Base-by-base conservation (phyloP, 1,284 basidiomycete genomes). In the Hortiboletus rubellus region DNA sequence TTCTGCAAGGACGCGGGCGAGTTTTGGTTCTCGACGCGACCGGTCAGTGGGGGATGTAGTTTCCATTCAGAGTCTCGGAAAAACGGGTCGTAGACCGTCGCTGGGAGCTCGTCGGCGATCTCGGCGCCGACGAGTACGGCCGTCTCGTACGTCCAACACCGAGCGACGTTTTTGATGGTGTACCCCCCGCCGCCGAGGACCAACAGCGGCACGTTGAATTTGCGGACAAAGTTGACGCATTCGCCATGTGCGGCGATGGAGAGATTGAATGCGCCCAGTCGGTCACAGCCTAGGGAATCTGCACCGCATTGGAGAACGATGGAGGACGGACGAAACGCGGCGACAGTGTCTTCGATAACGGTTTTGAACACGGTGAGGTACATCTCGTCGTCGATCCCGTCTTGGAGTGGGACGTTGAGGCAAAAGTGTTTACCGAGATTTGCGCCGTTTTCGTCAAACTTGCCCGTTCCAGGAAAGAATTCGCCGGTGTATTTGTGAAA, bases 111-210 rank as follows among this genome's bases (percentile, higher is more conserved):
- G 72, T 96, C 90, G 0, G 94, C 88, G 14, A 99, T 84, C 17
- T 83, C 77, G 1, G 89, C 86, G 17, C 94, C 92, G 30, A 96
- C 87, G n/a, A 96, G 82, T 0, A 99, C 91, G 7, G 93, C 89
- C 0, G 97, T 99, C 74, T 99, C 96, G 78, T 98, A 98, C 11
- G 96, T 91, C 96, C 96, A 99, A 71, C 96, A 98, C n/a, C 96
- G 85, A 44, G 92, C 92, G 54, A 99, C 96, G 66, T 96, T 97
- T 70, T 93, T 92, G 66, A 95, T 92, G 2, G 92, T 96, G 72
- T 99, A 99, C 0, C 96, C 96, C 1, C 96, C 96, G 1, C 96
- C 96, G 18, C 96, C 96, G 3, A 99, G 74, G 8, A 97, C 91
- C 17, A 99, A 80, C 7, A 98, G 77, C 0, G 96, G 96, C 0